Evolutionary conservation across 1,284 basidiomycete genomes (phyloP), one percentile per base, ranked within the genome.

Genomic region (Peniophora sp.): DNA sequence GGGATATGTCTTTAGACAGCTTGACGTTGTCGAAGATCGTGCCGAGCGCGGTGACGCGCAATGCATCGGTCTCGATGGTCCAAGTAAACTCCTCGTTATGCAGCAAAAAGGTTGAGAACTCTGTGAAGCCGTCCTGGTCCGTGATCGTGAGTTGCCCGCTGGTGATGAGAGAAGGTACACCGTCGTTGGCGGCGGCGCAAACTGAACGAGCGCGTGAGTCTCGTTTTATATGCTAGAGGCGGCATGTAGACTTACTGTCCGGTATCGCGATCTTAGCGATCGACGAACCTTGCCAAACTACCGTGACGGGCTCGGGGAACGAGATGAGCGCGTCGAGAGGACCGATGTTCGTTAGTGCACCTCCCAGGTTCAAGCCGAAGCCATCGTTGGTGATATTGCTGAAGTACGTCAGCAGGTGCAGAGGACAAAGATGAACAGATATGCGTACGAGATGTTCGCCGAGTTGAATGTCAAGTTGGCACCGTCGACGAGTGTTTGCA

Each of bases 11-110:
- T 68, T 86, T 86, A 17, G 73, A 65, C 9, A 74, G 63, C 36
- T 86, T 69, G 6, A 68, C 63, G 52, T 89, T 76, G 14, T 74
- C 76, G 34, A 74, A 58, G 32, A 88, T 80, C 27, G 69, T 79
- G 19, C 80, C 81, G 79, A 53, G 19, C 34, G 27, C 14, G 14
- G 44, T 24, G 17, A 45, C 81, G 39, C 74, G 77, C 38, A 90
- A 63, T 58, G 85, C 83, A 35, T 82, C 71, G 17, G 78, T 83
- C 16, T 77, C 72, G 56, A 91, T 89, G 25, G 75, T 72, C 87
- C 88, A 91, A 17, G 81, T 75, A 60, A 91, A 91, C 12, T 75
- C 78, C 57, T 83, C 81, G 55, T 82, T 68, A 0, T 79, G 86
- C 3, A 91, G 71, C 51, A 89, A 65, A 65, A 74, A 83, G 1